Conservation (phyloP, 208 protist species). For the Crithidia fasciculata region DNA sequence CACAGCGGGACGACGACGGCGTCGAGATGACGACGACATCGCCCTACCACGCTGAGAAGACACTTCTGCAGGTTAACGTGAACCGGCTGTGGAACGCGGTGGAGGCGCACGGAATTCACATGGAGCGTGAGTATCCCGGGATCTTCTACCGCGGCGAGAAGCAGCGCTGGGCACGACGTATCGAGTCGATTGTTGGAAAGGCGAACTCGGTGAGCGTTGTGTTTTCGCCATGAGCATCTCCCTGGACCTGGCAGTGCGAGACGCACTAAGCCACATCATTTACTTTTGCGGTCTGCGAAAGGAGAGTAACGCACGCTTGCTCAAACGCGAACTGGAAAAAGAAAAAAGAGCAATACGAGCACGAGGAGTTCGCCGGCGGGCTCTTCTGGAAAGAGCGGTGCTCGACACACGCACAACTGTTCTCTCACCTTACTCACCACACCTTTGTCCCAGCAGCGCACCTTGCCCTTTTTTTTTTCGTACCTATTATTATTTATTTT, state of each 20-base stretch:
- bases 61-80: conserved; percentile 47
- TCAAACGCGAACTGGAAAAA: too few species aligned
- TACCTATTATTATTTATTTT: too few species aligned
- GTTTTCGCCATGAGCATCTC: conserved; percentile 50
- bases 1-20: conserved; percentile 36
- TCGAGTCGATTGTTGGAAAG: conserved; percentile 56
- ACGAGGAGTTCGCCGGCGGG: too few species aligned
- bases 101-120: conserved; percentile 61
- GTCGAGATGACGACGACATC: conserved; percentile 56
- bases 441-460: too few species aligned
- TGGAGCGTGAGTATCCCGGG: conserved; percentile 69
- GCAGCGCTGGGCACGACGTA: conserved; percentile 44
- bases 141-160: conserved; percentile 71
- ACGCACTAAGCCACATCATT: too few species aligned
- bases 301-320: too few species aligned
- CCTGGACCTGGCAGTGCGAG: background rate
- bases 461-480: too few species aligned
- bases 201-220: conserved; percentile 71
- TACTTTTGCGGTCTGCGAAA: too few species aligned
- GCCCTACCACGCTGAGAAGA: conserved; percentile 62
- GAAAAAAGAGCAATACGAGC: too few species aligned
- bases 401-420: too few species aligned
- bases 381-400: too few species aligned
- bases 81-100: conserved; percentile 56
- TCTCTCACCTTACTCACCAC: too few species aligned